A percentile compares a stretch with the other conserved stretches of the same genome.
phyloP scores from a whole-genome alignment of 192 early-diverging fungal species.

The Chytriomyces sp. region DNA sequence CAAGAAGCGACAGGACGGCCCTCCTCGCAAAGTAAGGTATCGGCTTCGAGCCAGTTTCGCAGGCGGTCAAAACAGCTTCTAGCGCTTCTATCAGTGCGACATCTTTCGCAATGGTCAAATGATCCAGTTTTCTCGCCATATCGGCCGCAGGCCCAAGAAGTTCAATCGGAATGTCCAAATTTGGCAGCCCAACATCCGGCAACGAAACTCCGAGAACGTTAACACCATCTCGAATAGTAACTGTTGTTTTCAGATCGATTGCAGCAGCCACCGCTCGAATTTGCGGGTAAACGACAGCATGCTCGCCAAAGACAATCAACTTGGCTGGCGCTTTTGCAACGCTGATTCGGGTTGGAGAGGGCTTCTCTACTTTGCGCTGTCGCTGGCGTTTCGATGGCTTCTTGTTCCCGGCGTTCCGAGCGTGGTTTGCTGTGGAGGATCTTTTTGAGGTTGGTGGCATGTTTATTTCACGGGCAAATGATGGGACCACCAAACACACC shows the following conservation, averaged over 20 bases:
- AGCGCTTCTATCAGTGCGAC: neutral
- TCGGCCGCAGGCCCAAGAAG: neutral
- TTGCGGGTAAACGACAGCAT: conserved; percentile 85
- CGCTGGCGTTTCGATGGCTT: too few relatives aligned
- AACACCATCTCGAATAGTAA: neutral
- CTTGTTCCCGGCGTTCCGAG: too few relatives aligned
- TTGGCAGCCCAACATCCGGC: conserved; percentile 13
- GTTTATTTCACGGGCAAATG: too few relatives aligned
- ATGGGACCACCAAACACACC: too few relatives aligned
- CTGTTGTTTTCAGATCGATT: conserved; percentile 9
- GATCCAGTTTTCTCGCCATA: neutral
- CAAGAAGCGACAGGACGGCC: conserved; percentile 24
- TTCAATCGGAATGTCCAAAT: neutral
- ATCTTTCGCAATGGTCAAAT: neutral
- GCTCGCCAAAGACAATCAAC: conserved; percentile 97
- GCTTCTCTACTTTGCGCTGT: too few relatives aligned
- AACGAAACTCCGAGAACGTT: neutral
- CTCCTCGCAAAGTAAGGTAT: conserved; percentile 56
- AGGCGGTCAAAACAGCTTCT: neutral
- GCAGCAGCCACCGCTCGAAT: conserved; percentile 27
- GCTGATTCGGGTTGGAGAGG: neutral
- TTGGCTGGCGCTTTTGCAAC: conserved; percentile 87
- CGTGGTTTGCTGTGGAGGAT: too few relatives aligned
- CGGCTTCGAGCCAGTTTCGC: conserved; percentile 36
- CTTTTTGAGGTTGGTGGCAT: too few relatives aligned